phyloP scores from a whole-genome alignment of 1,284 basidiomycete genomes.

The Xerocomus nothofagi region DNA sequence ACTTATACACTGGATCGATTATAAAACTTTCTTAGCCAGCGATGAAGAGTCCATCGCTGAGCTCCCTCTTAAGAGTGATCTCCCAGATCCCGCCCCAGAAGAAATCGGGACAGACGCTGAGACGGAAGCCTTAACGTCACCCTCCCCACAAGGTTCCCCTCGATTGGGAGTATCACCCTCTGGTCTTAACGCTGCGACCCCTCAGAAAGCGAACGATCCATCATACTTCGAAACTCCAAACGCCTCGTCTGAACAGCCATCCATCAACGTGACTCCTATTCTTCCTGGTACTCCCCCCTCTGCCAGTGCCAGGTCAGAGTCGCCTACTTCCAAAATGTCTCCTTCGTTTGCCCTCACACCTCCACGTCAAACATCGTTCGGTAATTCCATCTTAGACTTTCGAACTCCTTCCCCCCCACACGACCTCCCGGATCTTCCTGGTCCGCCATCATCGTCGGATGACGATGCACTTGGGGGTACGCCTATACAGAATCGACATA shows the following conservation, averaged over 20 bases:
- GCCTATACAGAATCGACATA: conserved; percentile 28
- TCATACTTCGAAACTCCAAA: conserved; percentile 4
- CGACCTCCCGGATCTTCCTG: conserved; percentile 58
- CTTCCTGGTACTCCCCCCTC: conserved; percentile 30
- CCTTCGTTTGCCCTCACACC: conserved; percentile 47
- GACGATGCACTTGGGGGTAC: conserved; percentile 34
- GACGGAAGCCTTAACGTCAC: conserved; percentile 28
- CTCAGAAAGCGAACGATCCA: conserved; percentile 19
- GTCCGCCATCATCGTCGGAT: conserved; percentile 53
- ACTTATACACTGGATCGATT: neutral
- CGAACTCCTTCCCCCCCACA: conserved; percentile 62
- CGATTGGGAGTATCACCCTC: conserved; percentile 3
- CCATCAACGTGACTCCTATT: conserved; percentile 27
- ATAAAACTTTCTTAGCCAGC: conserved; percentile 35
- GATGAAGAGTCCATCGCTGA: conserved; percentile 37
- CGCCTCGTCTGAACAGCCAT: conserved; percentile 1
- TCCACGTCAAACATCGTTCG: conserved; percentile 45
- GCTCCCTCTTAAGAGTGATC: conserved; percentile 21
- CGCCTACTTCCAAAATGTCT: conserved; percentile 10
- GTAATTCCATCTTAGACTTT: conserved; percentile 47
- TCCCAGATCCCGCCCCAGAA: conserved; percentile 11
- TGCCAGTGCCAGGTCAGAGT: neutral
- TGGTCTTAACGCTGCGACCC: conserved; percentile 12
- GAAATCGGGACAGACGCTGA: conserved; percentile 31
- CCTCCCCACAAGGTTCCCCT: conserved; percentile 25